Evolutionary conservation across 257 asterid species (phyloP), one percentile per base, ranked within the genome.

Genomic region (Solanum sejunctum): DNA sequence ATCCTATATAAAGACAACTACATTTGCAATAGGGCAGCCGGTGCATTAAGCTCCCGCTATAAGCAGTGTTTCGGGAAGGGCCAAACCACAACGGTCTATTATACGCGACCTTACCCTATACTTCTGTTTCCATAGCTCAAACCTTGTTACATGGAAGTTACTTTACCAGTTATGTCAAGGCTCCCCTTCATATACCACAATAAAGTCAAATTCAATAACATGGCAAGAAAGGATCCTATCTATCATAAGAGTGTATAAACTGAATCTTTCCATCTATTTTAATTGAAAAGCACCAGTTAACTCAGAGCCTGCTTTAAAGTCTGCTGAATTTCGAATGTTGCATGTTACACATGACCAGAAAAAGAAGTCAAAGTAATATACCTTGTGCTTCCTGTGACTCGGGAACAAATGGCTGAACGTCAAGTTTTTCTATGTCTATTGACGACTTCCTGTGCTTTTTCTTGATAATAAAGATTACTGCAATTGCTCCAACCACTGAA

Each of bases 401-500:
- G 84, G 88, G 94, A 71, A 92, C 88, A 61, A 94, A 91, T 85
- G 93, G 95, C 90, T 90, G 97, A 88, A 88, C 91, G 85, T 89
- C 90, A 41, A 88, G 89, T 91, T 95, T 95, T 89, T 95, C 99
- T 11, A 94, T 88, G 81, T 94, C 99, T 1, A 86, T 78, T n/a
- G 98, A 64, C 17, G 92, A 80, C 89, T 88, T 92, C 88, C 91
- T 92, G 8, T 93, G 88, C 87, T 95, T 91, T 88, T 90, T 91
- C 91, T 87, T 97, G 54, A 94, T 70, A 26, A 95, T 63, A 70
- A 94, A 94, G 91, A 95, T 90, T 17, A 97, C 96, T 32, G 56
- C 89, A 80, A 95, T 86, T 60, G 98, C 99, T 87, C 97, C 98
- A 81, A 94, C 89, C 57, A 93, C 94, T 91, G 93, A 81, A 81